A percentile compares a stretch with the other conserved stretches of the same genome.
These are phyloP conservation scores for Acacia pycnantha DNA, from an alignment of 331 rosid genomes.

Conservation along the genomic window DNA sequence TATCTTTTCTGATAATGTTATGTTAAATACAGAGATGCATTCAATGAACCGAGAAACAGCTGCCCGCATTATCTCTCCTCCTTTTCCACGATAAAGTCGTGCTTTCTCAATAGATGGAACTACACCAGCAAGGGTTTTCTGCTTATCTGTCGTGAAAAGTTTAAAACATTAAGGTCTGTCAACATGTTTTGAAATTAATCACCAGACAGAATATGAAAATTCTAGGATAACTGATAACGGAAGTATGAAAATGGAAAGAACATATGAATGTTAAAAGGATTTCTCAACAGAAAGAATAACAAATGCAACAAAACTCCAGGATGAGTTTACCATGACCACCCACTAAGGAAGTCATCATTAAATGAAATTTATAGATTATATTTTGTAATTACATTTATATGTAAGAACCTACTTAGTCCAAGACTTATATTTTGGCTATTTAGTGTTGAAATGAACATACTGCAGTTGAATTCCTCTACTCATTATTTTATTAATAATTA, in stretches of 20 bases:
- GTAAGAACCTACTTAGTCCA: conserved; percentile 16
- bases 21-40: conserved; percentile 60
- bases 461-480: conserved; percentile 4
- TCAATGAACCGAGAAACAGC: conserved; percentile 92
- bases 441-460: conserved; percentile 22
- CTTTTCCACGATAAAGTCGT: conserved; percentile 93
- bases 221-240: background rate
- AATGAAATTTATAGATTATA: background rate
- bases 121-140: conserved; percentile 69
- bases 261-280: background rate
- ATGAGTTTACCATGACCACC: conserved; percentile 11
- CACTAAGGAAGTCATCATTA: conserved; percentile 19
- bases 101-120: conserved; percentile 92
- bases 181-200: conserved; percentile 18
- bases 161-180: conserved; percentile 18
- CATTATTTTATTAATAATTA: background rate
- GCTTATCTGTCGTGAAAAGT: conserved; percentile 58
- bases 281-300: conserved; percentile 4
- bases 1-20: conserved; percentile 67
- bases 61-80: conserved; percentile 96
- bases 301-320: background rate
- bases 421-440: conserved; percentile 20
- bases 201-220: background rate
- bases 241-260: background rate
- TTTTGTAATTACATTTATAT: conserved; percentile 7